Base-by-base conservation (phyloP, 2,329 filamentous ascomycete genomes). In the Anthostomella pinea region DNA sequence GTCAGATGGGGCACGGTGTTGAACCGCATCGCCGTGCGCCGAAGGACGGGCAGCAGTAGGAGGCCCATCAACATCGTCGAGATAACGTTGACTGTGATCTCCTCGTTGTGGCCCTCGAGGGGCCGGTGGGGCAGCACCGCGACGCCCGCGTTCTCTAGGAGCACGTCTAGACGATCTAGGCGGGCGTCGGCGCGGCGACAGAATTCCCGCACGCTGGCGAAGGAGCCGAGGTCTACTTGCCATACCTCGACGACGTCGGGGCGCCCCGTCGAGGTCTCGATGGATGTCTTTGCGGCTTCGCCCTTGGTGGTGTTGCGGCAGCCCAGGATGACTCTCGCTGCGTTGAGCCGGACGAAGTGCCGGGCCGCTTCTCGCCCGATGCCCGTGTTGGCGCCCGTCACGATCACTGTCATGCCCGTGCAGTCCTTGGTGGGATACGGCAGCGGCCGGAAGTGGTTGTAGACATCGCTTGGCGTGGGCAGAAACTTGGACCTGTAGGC, bases 191-290 rank as follows among this genome's bases (percentile, higher is more conserved):
- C 39, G 6, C 64, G 50, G 4, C 44, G 42, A 8, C 56, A 63
- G 41, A 76, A 74, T 2, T 46, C 45, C 28, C 53, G 41, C 15
- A 67, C 51, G 4, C 59, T 65, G 4, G 52, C 49, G 38, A 65
- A 69, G 3, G 56, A 64, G 3, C 42, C 34, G 31, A 74, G 63
- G 39, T 75, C 67, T 6, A 73, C 46, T 4, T 58, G 29, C 68
- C 68, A 75, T 10, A 72, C 64, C 17, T 69, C 62, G 13, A 70
- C 53, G n/a, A n/a, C n/a, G n/a, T n/a, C n/a, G n/a, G n/a, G n/a
- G n/a, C n/a, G n/a, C n/a, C n/a, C n/a, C n/a, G n/a, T n/a, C n/a
- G n/a, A n/a, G n/a, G n/a, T n/a, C n/a, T n/a, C n/a, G n/a, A n/a
- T n/a, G n/a, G 14, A n/a, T 27, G 9, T 27, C 14, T 7, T 27